Evolutionary conservation across 2,329 filamentous ascomycete genomes (phyloP), one percentile per base, ranked within the genome.

Genomic region (Atkinsonella hypoxylon): DNA sequence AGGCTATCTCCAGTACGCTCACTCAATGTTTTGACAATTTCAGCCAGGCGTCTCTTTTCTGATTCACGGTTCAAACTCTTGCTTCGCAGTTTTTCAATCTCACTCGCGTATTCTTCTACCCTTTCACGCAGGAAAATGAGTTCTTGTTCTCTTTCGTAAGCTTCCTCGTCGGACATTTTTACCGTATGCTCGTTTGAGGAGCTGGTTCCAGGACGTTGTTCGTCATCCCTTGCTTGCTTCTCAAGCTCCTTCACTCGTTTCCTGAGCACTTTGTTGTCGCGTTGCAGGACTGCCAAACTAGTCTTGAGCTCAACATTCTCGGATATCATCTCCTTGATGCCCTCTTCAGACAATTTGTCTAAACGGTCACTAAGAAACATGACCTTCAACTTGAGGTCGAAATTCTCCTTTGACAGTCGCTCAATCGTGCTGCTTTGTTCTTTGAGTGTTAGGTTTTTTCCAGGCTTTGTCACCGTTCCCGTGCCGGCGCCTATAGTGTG

Each of bases 351-450:
- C 41, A 94, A 79, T 63, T 91, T 93, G 67, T 95, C 89, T 18
- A 98, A 72, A 1, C 91, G 86, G 65, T 97, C 88, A 61, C 91
- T 94, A 46, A 98, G 77, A 62, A 96, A 98, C 75, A 96, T 94
- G 56, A 97, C 93, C 65, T 95, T 94, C 68, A 97, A 82, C 68
- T 97, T 96, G 50, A 97, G 72, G 64, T 96, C 91, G 64, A 97
- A 98, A 57, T 98, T 98, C 66, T 98, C 93, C 69, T 98, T 98
- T 53, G 89, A 94, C 2, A 97, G 76, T 53, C 90, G 83, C 67
- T 98, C 93, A 56, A 98, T 96, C 13, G 91, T 97, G 68, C 86
- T 95, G 63, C 91, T 95, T 67, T 98, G 93, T 67, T 98, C 93
- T 66, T 96, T 97, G 40, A 98, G 72, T 0, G 93, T 97, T 68